A percentile compares a stretch with the other conserved stretches of the same genome.
Conservation (phyloP, 2,329 filamentous ascomycete species). For the Podosphaera aphanis region DNA sequence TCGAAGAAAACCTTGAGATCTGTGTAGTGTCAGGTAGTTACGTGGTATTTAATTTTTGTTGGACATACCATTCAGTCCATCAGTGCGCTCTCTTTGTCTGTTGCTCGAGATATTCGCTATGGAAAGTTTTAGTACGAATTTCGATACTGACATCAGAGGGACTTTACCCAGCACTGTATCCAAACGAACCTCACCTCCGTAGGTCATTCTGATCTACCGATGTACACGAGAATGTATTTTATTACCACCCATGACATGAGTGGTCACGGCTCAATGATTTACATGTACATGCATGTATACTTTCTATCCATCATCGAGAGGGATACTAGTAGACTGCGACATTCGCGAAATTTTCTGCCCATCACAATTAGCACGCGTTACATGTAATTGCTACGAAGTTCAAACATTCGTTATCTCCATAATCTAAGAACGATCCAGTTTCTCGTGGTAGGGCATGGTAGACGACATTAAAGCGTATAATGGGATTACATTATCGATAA, state of each 20-base stretch:
- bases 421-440: too few species aligned
- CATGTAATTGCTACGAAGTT: too few species aligned
- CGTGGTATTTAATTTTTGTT: neutral
- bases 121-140: neutral
- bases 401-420: too few species aligned
- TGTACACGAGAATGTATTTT: too few species aligned
- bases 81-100: conserved; percentile 1
- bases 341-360: too few species aligned
- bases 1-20: conserved; percentile 14
- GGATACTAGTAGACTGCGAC: too few species aligned
- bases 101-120: neutral
- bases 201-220: neutral
- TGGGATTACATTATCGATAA: too few species aligned
- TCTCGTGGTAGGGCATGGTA: too few species aligned
- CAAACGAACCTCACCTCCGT: conserved; percentile 4
- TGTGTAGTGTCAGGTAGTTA: conserved; percentile 4
- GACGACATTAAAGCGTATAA: too few species aligned
- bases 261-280: neutral
- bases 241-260: neutral
- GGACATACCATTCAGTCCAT: conserved; percentile 6
- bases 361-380: too few species aligned
- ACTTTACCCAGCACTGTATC: conserved; percentile 4
- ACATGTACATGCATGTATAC: too few species aligned
- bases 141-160: neutral
- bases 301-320: neutral